Evolutionary conservation across 2,329 filamentous ascomycete species (phyloP), one percentile per base, ranked within the genome.

Genomic region (Fonsecaea multimorphosa): DNA sequence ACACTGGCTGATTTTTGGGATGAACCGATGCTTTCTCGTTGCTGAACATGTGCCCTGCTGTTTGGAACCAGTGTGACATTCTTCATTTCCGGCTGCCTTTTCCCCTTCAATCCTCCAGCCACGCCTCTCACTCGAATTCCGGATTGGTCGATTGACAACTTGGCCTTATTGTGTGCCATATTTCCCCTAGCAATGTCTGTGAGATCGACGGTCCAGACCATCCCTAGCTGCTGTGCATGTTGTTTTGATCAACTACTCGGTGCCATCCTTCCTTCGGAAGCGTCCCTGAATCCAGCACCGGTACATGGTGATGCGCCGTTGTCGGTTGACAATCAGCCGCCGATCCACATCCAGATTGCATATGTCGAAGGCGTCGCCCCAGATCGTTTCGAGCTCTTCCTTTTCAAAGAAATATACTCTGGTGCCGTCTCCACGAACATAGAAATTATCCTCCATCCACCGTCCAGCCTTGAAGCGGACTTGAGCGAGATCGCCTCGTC

Each of bases 321-420:
- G 91, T 70, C 95, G 87, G 77, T 99, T 99, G 63, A 99, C 92
- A 62, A 99, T 84, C 82, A 99, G 85, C 66, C 95, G 88, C 70
- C 92, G 88, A 76, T 99, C 95, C 62, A 94, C 85, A 29, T 90
- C 95, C 38, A 98, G 84, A 54, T 95, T 87, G 63, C 91, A 81
- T 54, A 97, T 81, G 56, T 92, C 86, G 73, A 98, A 92, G 0
- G 76, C 79, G 36, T 84, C 85, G 27, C 83, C 83, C 94, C 94
- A 98, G 66, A 98, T 94, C 51, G 84, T 78, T 60, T 86, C 84
- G 61, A 99, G 81, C 79, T 99, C 90, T 36, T 93, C 89, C 77
- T 88, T 85, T 64, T 97, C 94, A 74, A 99, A 99, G 78, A 99
- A 99, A 78, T 98, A 99, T 0, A 99, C 95, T 6, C 95, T 86